A percentile compares a stretch with the other conserved stretches of the same genome.
Evolutionary conservation across 495 filamentous ascomycete species (phyloP).

Genomic region (Tirmania nivea): DNA sequence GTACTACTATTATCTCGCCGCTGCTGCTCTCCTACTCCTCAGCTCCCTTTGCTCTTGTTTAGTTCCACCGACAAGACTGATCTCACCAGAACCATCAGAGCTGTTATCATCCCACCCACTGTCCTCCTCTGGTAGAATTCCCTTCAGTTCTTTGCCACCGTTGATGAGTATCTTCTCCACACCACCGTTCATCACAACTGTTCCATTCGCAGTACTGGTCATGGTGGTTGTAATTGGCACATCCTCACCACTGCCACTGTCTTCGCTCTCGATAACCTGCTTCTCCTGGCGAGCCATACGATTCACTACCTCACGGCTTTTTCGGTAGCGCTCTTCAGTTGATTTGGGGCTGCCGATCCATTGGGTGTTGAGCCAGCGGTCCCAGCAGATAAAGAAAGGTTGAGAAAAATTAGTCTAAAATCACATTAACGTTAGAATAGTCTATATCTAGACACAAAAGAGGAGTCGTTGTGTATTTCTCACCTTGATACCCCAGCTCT

Average conservation of each 20-base stretch:
- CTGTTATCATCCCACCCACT: neutral
- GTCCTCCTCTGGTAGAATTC: neutral
- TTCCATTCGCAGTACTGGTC: neutral
- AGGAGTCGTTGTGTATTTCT: constrained; percentile 1
- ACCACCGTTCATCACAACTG: neutral
- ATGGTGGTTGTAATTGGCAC: neutral
- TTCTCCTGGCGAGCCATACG: neutral
- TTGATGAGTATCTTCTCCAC: neutral
- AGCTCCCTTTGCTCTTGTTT: neutral
- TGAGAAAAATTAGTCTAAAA: constrained; percentile 40
- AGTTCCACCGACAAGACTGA: neutral
- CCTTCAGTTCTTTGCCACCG: neutral
- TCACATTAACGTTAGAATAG: neutral
- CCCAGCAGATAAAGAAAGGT: constrained; percentile 78
- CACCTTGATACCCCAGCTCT: constrained; percentile 94
- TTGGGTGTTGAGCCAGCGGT: constrained; percentile 44
- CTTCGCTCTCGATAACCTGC: neutral
- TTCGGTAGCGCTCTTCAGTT: constrained; percentile 23
- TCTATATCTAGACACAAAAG: neutral
- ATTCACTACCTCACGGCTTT: neutral
- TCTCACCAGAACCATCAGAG: neutral
- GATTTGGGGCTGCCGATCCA: constrained; percentile 39
- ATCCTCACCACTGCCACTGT: neutral
- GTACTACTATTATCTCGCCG: neutral
- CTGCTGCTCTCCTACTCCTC: neutral